Evolutionary conservation across 768 basidiomycete species (phyloP), one percentile per base, ranked within the genome.

Genomic region (Termitomyces heimii): DNA sequence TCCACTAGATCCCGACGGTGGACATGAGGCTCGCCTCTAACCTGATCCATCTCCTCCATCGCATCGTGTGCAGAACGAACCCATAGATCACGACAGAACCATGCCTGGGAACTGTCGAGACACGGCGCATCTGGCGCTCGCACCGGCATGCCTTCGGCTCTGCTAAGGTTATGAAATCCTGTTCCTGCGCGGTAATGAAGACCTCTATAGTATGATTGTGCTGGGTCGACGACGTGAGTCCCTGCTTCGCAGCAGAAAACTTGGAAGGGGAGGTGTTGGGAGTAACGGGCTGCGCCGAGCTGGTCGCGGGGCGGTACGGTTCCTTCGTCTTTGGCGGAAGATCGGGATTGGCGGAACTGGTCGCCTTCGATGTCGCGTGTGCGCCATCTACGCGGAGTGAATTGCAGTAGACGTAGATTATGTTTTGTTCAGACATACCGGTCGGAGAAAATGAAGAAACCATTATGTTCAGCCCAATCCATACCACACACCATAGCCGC

Each of bases 401-500:
- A 29, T 59, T 44, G 47, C 54, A 40, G 28, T 42, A 28, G 31
- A 43, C 16, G 16, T 20, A n/a, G 37, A 31, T n/a, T 22, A 60
- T 13, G 44, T 57, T 4, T 14, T 31, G 5, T 35, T 4, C 26
- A 32, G 0, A 70, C 86, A 49, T 62, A 92, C 94, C 96, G 80
- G 71, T 98, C 96, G 18, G 95, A 98, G 73, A 97, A 98, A 63
- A 98, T 94, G 77, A 98, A 99, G 73, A 93, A 89, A 0, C 94
- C 94, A 61, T 94, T 92, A 66, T 94, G 90, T 71, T 99, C 95
- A 12, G 94, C 96, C 97, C 97, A 99, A 67, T 99, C 97, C 96
- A 98, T 98, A n/a, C 95, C 96, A 67, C 97, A 98, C 2, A 98
- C 94, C 92, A 99, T 93, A 0, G 94, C 92, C 3, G 97, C 97